Evolutionary conservation across 2,329 filamentous ascomycete species (phyloP).

Genomic region (Berkeleyomyces basicola): DNA sequence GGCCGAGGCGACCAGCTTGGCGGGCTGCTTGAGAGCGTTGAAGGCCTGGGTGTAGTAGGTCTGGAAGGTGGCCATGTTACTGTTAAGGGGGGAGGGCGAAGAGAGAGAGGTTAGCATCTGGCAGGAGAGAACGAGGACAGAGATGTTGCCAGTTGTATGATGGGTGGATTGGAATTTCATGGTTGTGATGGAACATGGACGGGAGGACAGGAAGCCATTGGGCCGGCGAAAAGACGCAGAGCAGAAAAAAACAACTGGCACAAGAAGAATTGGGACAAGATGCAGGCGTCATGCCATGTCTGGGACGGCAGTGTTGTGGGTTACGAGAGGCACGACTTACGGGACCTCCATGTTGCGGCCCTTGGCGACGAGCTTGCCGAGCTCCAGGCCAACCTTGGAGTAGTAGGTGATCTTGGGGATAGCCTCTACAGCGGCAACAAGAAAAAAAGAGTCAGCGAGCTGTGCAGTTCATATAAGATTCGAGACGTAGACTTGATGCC

Average conservation of each 20-base stretch:
- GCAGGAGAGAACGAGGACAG: constrained; percentile 4
- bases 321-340: constrained; percentile 41
- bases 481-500: not conserved
- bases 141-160: constrained; percentile 13
- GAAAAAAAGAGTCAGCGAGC: constrained; percentile 4
- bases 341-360: constrained; percentile 86
- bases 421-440: constrained; percentile 41
- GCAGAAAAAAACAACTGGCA: not conserved
- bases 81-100: constrained; percentile 22
- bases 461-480: not conserved
- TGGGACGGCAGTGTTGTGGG: not conserved
- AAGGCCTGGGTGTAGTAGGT: constrained; percentile 63
- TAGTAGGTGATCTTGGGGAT: constrained; percentile 84
- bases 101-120: not conserved
- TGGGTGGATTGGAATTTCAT: not conserved
- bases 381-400: constrained; percentile 71
- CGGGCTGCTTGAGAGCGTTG: constrained; percentile 55
- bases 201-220: no score
- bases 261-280: not conserved
- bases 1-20: constrained; percentile 37
- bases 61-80: constrained; percentile 68
- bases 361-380: constrained; percentile 72
- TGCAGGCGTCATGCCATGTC: not conserved
- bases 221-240: no score
- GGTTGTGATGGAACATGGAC: not conserved